A percentile compares a stretch with the other conserved stretches of the same genome.
phyloP scores from a whole-genome alignment of 768 basidiomycete species.

The Phanerodontia chrysosporium region DNA sequence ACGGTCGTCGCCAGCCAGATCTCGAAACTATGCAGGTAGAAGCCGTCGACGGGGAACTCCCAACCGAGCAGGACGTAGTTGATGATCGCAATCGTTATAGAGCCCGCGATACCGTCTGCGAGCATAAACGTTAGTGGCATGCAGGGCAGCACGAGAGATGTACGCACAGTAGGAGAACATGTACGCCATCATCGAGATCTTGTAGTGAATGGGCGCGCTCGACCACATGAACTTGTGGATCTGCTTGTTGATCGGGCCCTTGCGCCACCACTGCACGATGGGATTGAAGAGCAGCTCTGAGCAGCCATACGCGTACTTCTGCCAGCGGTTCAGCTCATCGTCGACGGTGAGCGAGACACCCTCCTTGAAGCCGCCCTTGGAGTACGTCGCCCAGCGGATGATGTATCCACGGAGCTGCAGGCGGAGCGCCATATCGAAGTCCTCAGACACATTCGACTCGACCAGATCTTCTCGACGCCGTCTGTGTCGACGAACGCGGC shows the following conservation, averaged over 20 bases:
- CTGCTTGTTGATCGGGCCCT: conserved; percentile 79
- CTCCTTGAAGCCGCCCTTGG: conserved; percentile 81
- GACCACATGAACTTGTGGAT: conserved; percentile 76
- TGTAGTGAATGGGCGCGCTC: conserved; percentile 46
- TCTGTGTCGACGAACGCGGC: conserved; percentile 50
- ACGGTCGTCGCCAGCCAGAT: conserved; percentile 74
- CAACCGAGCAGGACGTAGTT: conserved; percentile 77
- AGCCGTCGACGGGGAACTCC: conserved; percentile 67
- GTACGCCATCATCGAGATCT: conserved; percentile 51
- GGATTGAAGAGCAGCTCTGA: conserved; percentile 80
- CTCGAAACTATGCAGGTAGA: conserved; percentile 77
- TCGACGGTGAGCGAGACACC: conserved; percentile 87
- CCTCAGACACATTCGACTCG: conserved; percentile 61
- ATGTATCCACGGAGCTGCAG: conserved; percentile 51
- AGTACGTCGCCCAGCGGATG: conserved; percentile 77
- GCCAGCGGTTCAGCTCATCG: conserved; percentile 91
- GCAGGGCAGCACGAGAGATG: neutral
- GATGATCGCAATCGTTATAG: conserved; percentile 61
- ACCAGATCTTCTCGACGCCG: conserved; percentile 55
- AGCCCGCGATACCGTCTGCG: conserved; percentile 55
- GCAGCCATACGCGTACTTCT: conserved; percentile 81
- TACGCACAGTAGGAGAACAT: conserved; percentile 51
- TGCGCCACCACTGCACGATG: conserved; percentile 68
- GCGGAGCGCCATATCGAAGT: conserved; percentile 64
- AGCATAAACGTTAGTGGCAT: neutral